These are phyloP conservation scores for Eragrostis curvula DNA, from an alignment of 176 grass and related monocot species.

Conservation along the genomic window DNA sequence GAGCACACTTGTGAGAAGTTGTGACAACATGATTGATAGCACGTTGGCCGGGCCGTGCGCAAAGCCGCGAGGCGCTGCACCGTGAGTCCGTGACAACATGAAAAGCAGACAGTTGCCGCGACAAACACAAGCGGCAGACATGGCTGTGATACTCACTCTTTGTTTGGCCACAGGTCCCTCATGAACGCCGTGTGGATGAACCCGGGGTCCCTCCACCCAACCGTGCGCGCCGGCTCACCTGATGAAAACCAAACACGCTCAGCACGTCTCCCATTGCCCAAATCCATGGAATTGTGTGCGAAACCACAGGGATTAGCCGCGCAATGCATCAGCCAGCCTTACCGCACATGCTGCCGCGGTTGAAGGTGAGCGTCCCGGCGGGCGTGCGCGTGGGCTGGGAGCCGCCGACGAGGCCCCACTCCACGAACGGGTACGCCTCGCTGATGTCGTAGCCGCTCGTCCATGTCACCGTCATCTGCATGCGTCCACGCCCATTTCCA, in stretches of 20 bases:
- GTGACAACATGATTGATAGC: background rate
- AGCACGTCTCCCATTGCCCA: too few relatives aligned
- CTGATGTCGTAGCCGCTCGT: slow-evolving; percentile 85
- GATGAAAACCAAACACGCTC: background rate
- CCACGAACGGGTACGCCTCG: slow-evolving; percentile 90
- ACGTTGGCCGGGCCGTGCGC: too few relatives aligned
- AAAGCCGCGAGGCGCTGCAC: too few relatives aligned
- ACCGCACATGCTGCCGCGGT: slow-evolving; percentile 78
- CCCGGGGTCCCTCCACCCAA: slow-evolving; percentile 89
- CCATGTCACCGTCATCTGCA: slow-evolving; percentile 85
- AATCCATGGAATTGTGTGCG: background rate
- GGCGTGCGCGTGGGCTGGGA: slow-evolving; percentile 38
- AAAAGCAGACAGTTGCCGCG: too few relatives aligned
- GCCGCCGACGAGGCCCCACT: slow-evolving; percentile 59
- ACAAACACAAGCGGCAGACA: too few relatives aligned
- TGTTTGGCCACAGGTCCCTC: slow-evolving; percentile 83
- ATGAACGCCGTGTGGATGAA: slow-evolving; percentile 96
- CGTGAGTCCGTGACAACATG: too few relatives aligned
- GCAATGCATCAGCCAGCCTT: slow-evolving; percentile 63
- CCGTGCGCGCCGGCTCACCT: slow-evolving; percentile 79
- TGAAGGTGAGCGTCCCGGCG: slow-evolving; percentile 82
- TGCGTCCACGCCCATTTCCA: too few relatives aligned
- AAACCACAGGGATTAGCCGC: too few relatives aligned
- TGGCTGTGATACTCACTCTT: slow-evolving; percentile 39
- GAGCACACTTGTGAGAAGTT: background rate